Conservation (phyloP, 2,329 filamentous ascomycete species). For the Sporothrix pseudoabietina region DNA sequence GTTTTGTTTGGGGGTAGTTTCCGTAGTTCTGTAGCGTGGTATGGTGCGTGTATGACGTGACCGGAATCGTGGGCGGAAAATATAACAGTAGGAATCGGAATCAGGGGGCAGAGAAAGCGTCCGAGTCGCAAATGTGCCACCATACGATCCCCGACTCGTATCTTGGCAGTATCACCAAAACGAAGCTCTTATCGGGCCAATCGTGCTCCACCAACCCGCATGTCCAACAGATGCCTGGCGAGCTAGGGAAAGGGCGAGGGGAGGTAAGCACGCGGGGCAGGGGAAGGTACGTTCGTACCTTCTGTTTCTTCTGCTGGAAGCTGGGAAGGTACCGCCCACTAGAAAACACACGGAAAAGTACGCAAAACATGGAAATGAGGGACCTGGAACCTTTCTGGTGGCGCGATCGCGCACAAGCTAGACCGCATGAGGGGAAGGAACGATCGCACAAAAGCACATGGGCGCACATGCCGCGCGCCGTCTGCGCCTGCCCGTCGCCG, state of each 20-base stretch:
- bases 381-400: neutral
- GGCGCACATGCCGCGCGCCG: neutral
- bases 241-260: neutral
- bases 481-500: too few species aligned
- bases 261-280: neutral
- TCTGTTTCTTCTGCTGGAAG: too few species aligned
- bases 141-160: neutral
- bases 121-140: neutral
- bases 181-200: constrained; percentile 10
- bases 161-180: neutral
- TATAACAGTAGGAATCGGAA: neutral
- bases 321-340: neutral
- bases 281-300: too few species aligned
- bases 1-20: neutral
- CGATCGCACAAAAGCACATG: constrained; percentile 10
- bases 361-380: neutral
- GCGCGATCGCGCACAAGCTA: neutral
- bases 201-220: constrained; percentile 22
- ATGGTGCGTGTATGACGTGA: neutral
- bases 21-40: neutral
- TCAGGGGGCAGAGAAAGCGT: neutral
- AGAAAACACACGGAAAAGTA: neutral
- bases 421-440: constrained; percentile 11
- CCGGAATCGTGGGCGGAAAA: neutral
- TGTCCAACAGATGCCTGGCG: neutral